Evolutionary conservation across 805 yeast genomes (phyloP), one percentile per base, ranked within the genome.

Genomic region (Ogataea pignaliae): DNA sequence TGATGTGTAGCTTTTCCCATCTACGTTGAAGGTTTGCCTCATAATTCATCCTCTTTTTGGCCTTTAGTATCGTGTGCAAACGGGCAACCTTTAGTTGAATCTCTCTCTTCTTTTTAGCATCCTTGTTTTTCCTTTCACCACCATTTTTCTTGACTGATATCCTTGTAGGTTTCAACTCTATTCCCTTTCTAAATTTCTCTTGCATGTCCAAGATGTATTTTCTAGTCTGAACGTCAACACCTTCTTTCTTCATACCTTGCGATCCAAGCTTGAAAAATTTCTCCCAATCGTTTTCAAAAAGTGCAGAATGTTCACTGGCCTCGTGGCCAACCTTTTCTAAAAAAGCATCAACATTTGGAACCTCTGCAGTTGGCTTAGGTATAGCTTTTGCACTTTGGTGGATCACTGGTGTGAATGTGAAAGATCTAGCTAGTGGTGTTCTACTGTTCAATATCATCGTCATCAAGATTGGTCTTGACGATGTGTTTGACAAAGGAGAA

Each of bases 51-150:
- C 43, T 42, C 34, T 60, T 62, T 43, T 51, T 57, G 35, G 46
- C 54, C 28, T 43, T 37, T 43, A 59, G 64, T 45, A 57, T 60
- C 38, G 61, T 48, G 40, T 66, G 64, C 14, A 69, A 64, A 15
- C 56, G 42, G 29, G 56, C 59, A 37, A 61, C 79, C 55, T 73
- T 69, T 51, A 79, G 77, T 53, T 78, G 78, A 43, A 81, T 74
- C 42, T 75, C 33, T 30, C 33, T 30, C 10, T 30, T 30, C 33
- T 30, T 30, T 10, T 30, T 30, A 13, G 10, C 33, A 58, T 82
- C 84, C 56, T 75, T 79, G 48, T 83, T 76, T 56, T 80, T 84
- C 63, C 96, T 78, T 66, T 89, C 97, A 58, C 97, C 96, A 21
- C 97, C 97, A 66, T 80, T 71, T 73, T 88, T 88, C 71, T 75